Base-by-base conservation (phyloP, 192 early-diverging fungal genomes). In the Mortierella antarctica region DNA sequence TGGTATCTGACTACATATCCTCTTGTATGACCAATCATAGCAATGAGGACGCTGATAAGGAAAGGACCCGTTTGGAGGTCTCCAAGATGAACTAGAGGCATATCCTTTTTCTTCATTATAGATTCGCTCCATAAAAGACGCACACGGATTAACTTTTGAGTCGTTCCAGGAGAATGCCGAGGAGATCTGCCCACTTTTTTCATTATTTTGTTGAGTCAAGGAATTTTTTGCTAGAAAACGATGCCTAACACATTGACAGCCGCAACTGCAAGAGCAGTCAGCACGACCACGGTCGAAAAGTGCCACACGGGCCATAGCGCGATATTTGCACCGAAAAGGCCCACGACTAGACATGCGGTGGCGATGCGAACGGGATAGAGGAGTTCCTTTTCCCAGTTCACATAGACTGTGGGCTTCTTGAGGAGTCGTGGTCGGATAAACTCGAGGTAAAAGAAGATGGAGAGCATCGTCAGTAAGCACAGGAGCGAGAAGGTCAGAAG, bases 291-390 rank as follows among this genome's bases (percentile, higher is more conserved):
- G 0, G 74, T 78, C 4, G 68, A 70, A 31, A 78, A 23, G 49
- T 78, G 74, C 74, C 74, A 78, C 20, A 78, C 74, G 0, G 74
- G 74, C 74, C 74, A 78, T 1, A 78, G 68, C 5, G 74, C 74
- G 7, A 78, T 62, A 50, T 50, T 65, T 42, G 74, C 23, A 5
- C 74, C 74, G 9, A 78, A 46, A 1, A 50, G 17, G 4, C 74
- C 74, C 57, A 62, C 14, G 10, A 78, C 45, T 14, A 78, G 42
- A 6, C 56, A 70, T 2, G 56, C 44, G 1, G 74, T 78, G 12
- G 74, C 74, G 9, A 78, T 59, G 18, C 68, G 23, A 41, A 78
- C 57, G 40, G 67, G 74, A n/a, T 78, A 70, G 12, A 70, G 68
- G 1, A 78, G 41, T 21, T 78, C 74, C 14, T 70, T 65, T n/a